phyloP scores from a whole-genome alignment of 192 early-diverging fungal species.

The Phlyctochytrium bullatum region DNA sequence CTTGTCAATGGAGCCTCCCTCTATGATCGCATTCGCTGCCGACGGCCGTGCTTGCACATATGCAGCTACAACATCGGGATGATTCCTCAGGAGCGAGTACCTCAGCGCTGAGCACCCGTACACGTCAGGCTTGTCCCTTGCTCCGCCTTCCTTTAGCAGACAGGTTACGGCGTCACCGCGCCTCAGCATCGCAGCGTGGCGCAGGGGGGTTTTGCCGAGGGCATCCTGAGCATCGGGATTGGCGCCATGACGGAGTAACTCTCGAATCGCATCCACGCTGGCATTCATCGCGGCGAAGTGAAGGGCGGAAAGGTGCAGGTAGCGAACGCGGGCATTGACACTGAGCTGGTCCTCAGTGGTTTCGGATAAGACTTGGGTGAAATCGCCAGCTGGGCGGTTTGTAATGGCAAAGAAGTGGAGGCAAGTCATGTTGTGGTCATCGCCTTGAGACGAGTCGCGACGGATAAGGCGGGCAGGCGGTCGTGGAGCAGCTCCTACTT shows the following conservation, averaged over 20 bases:
- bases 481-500: no score
- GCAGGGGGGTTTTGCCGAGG: constrained; percentile 20
- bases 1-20: constrained; percentile 6
- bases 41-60: constrained; percentile 8
- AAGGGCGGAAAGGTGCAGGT: constrained; percentile 16
- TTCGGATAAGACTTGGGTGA: not conserved
- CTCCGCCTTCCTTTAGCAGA: constrained; percentile 10
- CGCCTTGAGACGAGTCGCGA: constrained; percentile 23
- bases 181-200: constrained; percentile 14
- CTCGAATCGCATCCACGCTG: constrained; percentile 8
- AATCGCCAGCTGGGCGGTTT: constrained; percentile 1
- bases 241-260: constrained; percentile 17
- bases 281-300: constrained; percentile 33
- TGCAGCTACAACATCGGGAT: constrained; percentile 3
- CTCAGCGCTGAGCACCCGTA: constrained; percentile 21
- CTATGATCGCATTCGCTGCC: constrained; percentile 8
- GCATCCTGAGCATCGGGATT: constrained; percentile 16
- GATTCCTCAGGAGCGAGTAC: constrained; percentile 13
- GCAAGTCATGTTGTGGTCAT: constrained; percentile 29
- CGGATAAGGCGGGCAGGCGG: constrained; percentile 3
- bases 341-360: not conserved
- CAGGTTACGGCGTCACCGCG: constrained; percentile 10
- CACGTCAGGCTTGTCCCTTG: constrained; percentile 16
- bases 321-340: constrained; percentile 22
- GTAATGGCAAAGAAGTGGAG: constrained; percentile 17